Conservation (phyloP, 2,329 filamentous ascomycete species). For the Chaetothyriales sp. region DNA sequence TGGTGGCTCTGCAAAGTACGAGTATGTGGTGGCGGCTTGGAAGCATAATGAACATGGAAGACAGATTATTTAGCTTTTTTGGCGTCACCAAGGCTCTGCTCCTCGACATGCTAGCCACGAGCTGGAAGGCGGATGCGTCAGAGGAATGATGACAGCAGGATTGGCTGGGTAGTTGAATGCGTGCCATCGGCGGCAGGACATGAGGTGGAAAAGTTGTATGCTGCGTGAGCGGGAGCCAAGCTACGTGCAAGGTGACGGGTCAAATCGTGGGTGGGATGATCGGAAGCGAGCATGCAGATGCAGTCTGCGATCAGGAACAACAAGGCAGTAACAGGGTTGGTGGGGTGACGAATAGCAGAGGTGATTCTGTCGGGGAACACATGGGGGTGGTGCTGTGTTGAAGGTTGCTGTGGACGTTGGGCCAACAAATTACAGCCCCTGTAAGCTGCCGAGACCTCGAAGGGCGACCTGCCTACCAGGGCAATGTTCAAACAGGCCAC, state of each 20-base stretch:
- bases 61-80: neutral
- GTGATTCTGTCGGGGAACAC: neutral
- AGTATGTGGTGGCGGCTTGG: neutral
- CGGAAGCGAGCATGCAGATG: neutral
- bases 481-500: neutral
- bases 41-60: neutral
- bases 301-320: neutral
- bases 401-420: neutral
- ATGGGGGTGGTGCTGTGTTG: neutral
- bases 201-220: neutral
- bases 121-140: neutral
- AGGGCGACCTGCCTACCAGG: neutral
- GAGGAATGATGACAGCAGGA: neutral
- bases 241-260: neutral
- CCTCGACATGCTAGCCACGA: neutral
- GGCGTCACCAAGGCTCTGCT: neutral
- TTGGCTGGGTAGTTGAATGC: neutral
- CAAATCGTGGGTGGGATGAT: neutral
- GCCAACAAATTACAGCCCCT: neutral
- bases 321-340: neutral
- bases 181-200: neutral
- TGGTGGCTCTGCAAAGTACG: neutral
- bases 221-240: neutral
- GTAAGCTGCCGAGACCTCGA: neutral
- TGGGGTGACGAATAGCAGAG: neutral